Evolutionary conservation across 2,329 filamentous ascomycete species (phyloP).

Genomic region (Pestalotiopsis sp.): DNA sequence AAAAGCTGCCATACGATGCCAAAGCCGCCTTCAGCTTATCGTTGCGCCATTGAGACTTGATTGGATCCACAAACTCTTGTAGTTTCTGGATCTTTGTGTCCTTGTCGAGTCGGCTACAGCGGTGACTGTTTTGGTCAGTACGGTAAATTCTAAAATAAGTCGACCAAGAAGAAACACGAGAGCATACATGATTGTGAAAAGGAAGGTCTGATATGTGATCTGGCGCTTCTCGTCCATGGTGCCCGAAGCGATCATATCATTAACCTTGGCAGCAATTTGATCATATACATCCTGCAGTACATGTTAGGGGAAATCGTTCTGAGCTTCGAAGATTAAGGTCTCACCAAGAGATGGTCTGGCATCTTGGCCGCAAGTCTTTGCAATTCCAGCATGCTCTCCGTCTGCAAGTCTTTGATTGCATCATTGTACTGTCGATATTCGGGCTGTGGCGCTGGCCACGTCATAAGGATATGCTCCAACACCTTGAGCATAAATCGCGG

Average conservation of each 20-base stretch:
- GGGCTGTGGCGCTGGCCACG: constrained; percentile 73
- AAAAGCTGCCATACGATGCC: constrained; percentile 79
- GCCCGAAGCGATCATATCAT: constrained; percentile 75
- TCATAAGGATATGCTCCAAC: constrained; percentile 87
- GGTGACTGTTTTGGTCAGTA: constrained; percentile 61
- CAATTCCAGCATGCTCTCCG: constrained; percentile 82
- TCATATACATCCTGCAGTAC: constrained; percentile 70
- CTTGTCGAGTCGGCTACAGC: constrained; percentile 74
- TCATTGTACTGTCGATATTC: constrained; percentile 79
- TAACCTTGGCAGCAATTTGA: constrained; percentile 80
- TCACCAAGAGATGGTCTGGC: constrained; percentile 77
- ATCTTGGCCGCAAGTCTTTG: constrained; percentile 89
- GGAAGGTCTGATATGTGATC: constrained; percentile 84
- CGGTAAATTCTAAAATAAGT: background rate
- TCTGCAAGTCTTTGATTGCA: constrained; percentile 85
- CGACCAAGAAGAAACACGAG: background rate
- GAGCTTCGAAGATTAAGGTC: background rate
- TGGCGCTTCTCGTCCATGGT: constrained; percentile 80
- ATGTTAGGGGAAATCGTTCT: background rate
- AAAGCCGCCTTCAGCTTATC: constrained; percentile 69
- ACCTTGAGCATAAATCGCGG: constrained; percentile 84
- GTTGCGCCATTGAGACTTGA: constrained; percentile 79
- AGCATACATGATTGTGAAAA: constrained; percentile 84
- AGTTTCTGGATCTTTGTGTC: constrained; percentile 73
- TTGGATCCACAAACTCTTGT: constrained; percentile 77